phyloP scores from a whole-genome alignment of 768 basidiomycete species.

The Calocera viscosa region DNA sequence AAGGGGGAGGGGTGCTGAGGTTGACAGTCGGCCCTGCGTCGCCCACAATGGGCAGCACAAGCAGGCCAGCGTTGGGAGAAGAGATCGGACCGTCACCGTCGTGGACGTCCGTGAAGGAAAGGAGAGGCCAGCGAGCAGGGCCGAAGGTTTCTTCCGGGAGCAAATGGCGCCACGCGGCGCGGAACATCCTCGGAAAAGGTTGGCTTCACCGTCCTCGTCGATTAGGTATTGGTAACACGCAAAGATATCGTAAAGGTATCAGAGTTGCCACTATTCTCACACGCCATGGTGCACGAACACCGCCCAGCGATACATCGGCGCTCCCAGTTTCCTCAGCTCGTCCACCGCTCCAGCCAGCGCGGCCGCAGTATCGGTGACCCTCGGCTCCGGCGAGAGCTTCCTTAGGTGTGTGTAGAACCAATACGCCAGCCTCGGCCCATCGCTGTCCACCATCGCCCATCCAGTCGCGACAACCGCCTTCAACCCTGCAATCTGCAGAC shows the following conservation, averaged over 20 bases:
- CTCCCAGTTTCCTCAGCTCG: background rate
- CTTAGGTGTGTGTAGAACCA: background rate
- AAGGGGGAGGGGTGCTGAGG: background rate
- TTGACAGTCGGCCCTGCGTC: background rate
- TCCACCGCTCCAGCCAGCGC: background rate
- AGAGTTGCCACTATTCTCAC: too few relatives aligned
- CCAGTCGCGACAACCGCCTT: constrained; percentile 8
- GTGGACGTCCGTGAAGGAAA: background rate
- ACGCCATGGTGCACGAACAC: constrained; percentile 1
- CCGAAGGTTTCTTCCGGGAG: background rate
- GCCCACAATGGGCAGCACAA: background rate
- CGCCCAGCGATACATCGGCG: background rate
- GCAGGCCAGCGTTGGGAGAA: background rate
- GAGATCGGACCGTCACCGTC: background rate
- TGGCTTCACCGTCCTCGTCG: too few relatives aligned
- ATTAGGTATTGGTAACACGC: too few relatives aligned
- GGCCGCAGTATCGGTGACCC: background rate
- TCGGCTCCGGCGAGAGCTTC: background rate
- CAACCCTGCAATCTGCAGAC: constrained; percentile 11
- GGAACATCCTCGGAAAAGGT: too few relatives aligned
- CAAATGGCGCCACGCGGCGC: background rate
- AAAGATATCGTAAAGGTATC: background rate
- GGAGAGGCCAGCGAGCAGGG: background rate
- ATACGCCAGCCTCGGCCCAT: constrained; percentile 10
- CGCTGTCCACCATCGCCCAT: constrained; percentile 10